Conservation (phyloP, 2,329 filamentous ascomycete genomes). For the Aspergillus ibericus region DNA sequence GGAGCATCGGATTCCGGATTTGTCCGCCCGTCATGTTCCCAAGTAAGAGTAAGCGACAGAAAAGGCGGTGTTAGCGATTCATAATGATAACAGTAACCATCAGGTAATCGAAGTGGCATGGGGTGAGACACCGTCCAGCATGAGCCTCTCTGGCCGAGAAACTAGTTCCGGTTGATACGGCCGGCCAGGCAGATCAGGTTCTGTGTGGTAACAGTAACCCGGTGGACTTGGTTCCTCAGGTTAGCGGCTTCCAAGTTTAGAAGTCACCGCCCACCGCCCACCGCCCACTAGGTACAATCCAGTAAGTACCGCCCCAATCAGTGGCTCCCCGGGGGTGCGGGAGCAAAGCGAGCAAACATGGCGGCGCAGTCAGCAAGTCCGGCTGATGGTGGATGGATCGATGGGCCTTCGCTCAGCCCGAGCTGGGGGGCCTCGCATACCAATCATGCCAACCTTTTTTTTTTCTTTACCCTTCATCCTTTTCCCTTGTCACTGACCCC, state of each 20-base stretch:
- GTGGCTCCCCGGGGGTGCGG: neutral
- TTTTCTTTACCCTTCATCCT: neutral
- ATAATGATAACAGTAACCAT: neutral
- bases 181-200: neutral
- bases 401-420: neutral
- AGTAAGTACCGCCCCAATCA: slow-evolving; percentile 1
- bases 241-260: slow-evolving; percentile 25
- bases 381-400: neutral
- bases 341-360: slow-evolving; percentile 24
- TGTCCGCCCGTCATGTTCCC: neutral
- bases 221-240: neutral
- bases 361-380: slow-evolving; percentile 14
- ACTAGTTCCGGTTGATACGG: neutral
- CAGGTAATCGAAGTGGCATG: neutral
- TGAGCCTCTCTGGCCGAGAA: neutral
- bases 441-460: slow-evolving; percentile 13
- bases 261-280: slow-evolving; percentile 9
- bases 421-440: slow-evolving; percentile 11
- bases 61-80: neutral
- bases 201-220: neutral
- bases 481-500: slow-evolving; percentile 5
- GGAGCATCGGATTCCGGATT: neutral
- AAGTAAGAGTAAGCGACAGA: neutral
- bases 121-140: neutral
- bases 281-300: neutral